Percentiles rank a stretch among this genome's conserved stretches.
Evolutionary conservation across 208 protist species (phyloP).

Genomic region (Angomonas deanei): DNA sequence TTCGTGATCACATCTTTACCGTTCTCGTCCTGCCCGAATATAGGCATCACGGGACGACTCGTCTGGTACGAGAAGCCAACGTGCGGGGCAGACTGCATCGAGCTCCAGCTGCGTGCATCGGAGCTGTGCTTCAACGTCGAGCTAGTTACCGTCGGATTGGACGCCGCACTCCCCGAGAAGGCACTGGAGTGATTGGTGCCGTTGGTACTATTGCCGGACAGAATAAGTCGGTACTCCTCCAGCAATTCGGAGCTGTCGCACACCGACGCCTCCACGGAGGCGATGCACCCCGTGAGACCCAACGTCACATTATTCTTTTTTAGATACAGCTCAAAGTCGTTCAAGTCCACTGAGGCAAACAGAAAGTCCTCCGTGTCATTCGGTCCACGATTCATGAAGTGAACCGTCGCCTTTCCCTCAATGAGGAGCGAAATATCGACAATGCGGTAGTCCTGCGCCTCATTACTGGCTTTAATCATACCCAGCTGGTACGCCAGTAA

Average conservation of each 20-base stretch:
- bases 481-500: slow-evolving; percentile 19
- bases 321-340: slow-evolving; percentile 40
- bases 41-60: slow-evolving; percentile 65
- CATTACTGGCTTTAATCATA: slow-evolving; percentile 23
- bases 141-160: too few species aligned
- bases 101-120: neutral
- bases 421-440: slow-evolving; percentile 60
- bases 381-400: slow-evolving; percentile 48
- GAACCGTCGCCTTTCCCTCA: slow-evolving; percentile 38
- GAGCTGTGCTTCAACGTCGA: neutral
- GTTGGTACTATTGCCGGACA: slow-evolving; percentile 7
- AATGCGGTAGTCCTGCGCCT: slow-evolving; percentile 34
- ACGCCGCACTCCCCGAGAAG: neutral
- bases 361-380: slow-evolving; percentile 34
- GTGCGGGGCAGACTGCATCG: slow-evolving; percentile 19
- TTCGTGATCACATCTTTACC: slow-evolving; percentile 61
- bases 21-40: slow-evolving; percentile 43
- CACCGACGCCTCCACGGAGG: slow-evolving; percentile 29
- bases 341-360: slow-evolving; percentile 42
- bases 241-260: slow-evolving; percentile 38
- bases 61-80: slow-evolving; percentile 65
- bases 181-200: neutral
- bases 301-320: slow-evolving; percentile 69
- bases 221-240: slow-evolving; percentile 30
- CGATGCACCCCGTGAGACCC: slow-evolving; percentile 48